Evolutionary conservation across 176 grass and related monocot species (phyloP), one percentile per base, ranked within the genome.

Genomic region (Microstegium vimineum): DNA sequence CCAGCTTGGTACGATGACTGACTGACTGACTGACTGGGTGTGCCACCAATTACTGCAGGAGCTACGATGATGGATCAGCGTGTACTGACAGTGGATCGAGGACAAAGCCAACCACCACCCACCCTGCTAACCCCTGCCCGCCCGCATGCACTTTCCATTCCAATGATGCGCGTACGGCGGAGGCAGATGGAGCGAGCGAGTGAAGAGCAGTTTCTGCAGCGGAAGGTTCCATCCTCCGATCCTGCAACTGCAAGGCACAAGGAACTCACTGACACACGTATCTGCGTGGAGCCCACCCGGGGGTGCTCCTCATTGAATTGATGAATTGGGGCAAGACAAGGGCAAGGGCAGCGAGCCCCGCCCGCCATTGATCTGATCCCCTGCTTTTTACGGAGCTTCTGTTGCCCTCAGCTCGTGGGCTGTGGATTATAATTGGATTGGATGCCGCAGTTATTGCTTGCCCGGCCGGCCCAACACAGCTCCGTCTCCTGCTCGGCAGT

Each of bases 221-320:
- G 23, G 87, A 90, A 86, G 83, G 60, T 90, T 90, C 83, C 64
- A 57, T 82, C 66, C 40, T 49, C 16, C n/a, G n/a, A n/a, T n/a
- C n/a, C n/a, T n/a, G n/a, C n/a, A n/a, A n/a, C 17, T 8, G 16
- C 2, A 52, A 52, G 33, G 1, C 13, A 10, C 9, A 10, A 51
- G 18, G 67, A 86, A 86, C 83, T 86, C 78, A 86, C 87, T 86
- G 79, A 90, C 88, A 90, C 66, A 8, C 83, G 83, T 78, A 86
- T 90, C 88, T 73, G 18, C 10, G 88, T 86, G 88, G 83, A 90
- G 78, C 88, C 78, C 20, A 10, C 7, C 49, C 18, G 49, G 20
- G 20, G 4, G 10, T n/a, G n/a, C n/a, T n/a, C n/a, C 25, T 12
- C 77, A 77, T 82, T 82, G 52, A 78, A 51, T 54, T 20, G 18